phyloP scores from a whole-genome alignment of 495 filamentous ascomycete genomes.

The Annulohypoxylon maeteangense region DNA sequence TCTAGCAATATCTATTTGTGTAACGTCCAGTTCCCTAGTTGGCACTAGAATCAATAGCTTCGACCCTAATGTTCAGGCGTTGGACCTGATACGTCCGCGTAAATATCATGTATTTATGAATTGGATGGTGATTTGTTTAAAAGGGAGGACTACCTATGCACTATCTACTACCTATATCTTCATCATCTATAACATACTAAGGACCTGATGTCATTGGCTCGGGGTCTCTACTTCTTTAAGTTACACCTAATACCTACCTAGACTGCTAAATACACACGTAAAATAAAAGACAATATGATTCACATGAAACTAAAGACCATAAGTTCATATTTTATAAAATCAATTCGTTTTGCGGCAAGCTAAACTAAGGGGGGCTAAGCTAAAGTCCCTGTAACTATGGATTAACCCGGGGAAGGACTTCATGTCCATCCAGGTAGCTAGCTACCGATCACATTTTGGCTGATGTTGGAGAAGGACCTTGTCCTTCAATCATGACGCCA shows the following conservation, averaged over 20 bases:
- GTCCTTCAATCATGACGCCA: constrained; percentile 15
- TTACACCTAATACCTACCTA: too few species aligned
- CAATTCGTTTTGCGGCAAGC: constrained; percentile 34
- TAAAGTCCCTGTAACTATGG: constrained; percentile 16
- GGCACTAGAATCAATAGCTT: background rate
- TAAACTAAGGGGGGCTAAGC: constrained; percentile 9
- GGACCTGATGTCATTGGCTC: too few species aligned
- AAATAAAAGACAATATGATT: too few species aligned
- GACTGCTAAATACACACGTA: too few species aligned
- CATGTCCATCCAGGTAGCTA: background rate
- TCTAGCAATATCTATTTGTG: background rate
- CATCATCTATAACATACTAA: background rate
- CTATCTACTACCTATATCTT: too few species aligned
- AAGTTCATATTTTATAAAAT: background rate
- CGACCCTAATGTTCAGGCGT: background rate
- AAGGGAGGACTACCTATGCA: too few species aligned
- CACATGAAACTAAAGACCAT: background rate
- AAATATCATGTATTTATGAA: background rate
- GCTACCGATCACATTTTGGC: background rate
- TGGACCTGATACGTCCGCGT: background rate
- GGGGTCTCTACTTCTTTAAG: too few species aligned
- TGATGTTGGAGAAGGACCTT: background rate
- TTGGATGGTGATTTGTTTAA: background rate
- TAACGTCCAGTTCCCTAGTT: background rate
- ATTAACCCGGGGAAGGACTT: constrained; percentile 3